Conservation (phyloP, 306 rosid species). For the Vigna unguiculata region DNA sequence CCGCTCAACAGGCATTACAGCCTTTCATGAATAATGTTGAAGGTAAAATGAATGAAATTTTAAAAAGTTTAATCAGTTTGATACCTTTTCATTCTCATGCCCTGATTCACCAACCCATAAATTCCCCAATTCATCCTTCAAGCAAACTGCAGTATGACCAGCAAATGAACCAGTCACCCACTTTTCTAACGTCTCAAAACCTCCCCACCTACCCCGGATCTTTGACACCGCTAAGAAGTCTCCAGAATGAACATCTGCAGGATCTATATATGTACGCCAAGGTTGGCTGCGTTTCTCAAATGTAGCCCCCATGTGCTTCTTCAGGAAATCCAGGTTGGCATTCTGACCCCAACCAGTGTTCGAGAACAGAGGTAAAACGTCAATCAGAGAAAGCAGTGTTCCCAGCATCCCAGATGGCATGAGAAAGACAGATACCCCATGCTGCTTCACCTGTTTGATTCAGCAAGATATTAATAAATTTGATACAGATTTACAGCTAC, state of each 20-base stretch:
- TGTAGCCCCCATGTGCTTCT: conserved; percentile 88
- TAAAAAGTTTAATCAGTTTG: background rate
- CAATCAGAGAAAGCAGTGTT: conserved; percentile 75
- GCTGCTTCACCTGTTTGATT: conserved; percentile 81
- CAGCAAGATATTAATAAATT: conserved; percentile 16
- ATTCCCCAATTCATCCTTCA: conserved; percentile 82
- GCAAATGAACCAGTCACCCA: conserved; percentile 97
- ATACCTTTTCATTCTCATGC: conserved; percentile 89
- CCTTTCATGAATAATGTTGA: background rate
- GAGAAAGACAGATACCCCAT: conserved; percentile 88
- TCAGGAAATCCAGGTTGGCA: conserved; percentile 76
- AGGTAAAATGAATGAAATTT: background rate
- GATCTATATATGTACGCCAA: conserved; percentile 66
- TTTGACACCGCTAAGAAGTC: conserved; percentile 87
- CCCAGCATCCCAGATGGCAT: conserved; percentile 98
- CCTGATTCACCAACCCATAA: conserved; percentile 99
- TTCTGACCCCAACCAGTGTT: conserved; percentile 87
- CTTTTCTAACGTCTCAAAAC: conserved; percentile 88
- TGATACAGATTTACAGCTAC: background rate
- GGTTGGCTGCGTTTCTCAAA: conserved; percentile 78
- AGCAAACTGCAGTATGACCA: conserved; percentile 92
- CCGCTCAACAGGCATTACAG: background rate
- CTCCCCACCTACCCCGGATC: conserved; percentile 96
- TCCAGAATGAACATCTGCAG: conserved; percentile 84
- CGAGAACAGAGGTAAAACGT: conserved; percentile 81